These are phyloP conservation scores for Boletus coccyginus DNA, from an alignment of 768 basidiomycete species.

Conservation along the genomic window DNA sequence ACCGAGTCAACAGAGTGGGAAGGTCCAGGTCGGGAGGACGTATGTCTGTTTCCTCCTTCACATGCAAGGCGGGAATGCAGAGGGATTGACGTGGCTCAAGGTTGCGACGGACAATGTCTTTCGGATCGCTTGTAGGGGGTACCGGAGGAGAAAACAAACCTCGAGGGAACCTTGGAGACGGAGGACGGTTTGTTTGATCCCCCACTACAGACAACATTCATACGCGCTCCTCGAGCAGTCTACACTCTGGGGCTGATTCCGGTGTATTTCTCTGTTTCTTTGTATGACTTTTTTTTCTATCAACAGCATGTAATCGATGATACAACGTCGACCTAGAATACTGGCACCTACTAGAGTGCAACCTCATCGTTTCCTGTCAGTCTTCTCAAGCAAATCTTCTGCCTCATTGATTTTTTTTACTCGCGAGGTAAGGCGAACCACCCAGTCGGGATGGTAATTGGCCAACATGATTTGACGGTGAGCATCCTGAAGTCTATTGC, in stretches of 20 bases:
- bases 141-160: neutral
- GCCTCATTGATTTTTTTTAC: slow-evolving; percentile 99
- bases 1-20: neutral
- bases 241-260: neutral
- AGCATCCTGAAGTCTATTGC: slow-evolving; percentile 82
- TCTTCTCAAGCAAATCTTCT: slow-evolving; percentile 86
- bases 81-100: slow-evolving; percentile 22
- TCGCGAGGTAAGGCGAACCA: slow-evolving; percentile 96
- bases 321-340: too few species aligned
- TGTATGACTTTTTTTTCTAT: neutral
- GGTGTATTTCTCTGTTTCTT: too few species aligned
- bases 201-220: slow-evolving; percentile 1
- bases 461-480: slow-evolving; percentile 86
- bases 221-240: slow-evolving; percentile 16
- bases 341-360: neutral
- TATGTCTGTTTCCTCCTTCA: slow-evolving; percentile 26
- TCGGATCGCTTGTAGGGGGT: slow-evolving; percentile 9
- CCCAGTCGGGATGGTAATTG: too few species aligned
- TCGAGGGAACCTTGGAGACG: neutral
- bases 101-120: slow-evolving; percentile 24
- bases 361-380: slow-evolving; percentile 47
- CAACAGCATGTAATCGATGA: too few species aligned
- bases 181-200: slow-evolving; percentile 8
- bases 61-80: neutral
- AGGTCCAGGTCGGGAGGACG: slow-evolving; percentile 13